Base-by-base conservation (phyloP, 495 filamentous ascomycete species). In the Immersiella caudata region DNA sequence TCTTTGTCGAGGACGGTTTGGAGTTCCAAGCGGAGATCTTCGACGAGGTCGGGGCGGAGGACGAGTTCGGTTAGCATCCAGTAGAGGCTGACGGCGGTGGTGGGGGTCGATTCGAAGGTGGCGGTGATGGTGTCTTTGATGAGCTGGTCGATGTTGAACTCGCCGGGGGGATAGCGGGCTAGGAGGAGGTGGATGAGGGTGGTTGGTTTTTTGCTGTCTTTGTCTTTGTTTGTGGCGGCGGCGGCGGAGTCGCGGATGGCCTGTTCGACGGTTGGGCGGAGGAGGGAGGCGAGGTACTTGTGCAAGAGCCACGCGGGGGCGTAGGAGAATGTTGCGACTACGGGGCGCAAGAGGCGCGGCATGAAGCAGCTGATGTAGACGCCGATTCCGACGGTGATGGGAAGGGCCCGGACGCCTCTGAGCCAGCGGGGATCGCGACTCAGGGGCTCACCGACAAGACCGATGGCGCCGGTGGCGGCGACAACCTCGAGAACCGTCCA, bases 371-470 rank as follows among this genome's bases (percentile, higher is more conserved):
- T 64, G 50, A 52, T 52, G 50, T 52, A 35, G 54, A 71, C 26
- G 61, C 56, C 21, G 56, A 72, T 64, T 60, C 67, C 33, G 50
- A 72, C 35, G 51, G 21, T 9, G 8, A 64, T 64, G 26, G 62
- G 62, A 6, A 64, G 46, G 4, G 49, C 20, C 2, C 49, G 46
- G 5, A 64, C 62, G 0, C 40, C 62, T 6, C 40, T 55, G 26
- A 64, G 26, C 62, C 62, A 64, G 6, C 62, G 62, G 24, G 46
- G 18, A 22, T 64, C 49, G 6, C 49, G 62, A 25, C 62, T 64
- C 1, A 64, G 62, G 26, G 62, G 62, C 50, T 64, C 62, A 24
- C 62, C 62, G 20, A 64, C 62, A 0, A 64, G 62, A 11, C 62
- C 62, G 26, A 52, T 64, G 27, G 62, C 62, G 18, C 62, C 62